Conservation (phyloP, 2,329 filamentous ascomycete species). For the Paecilomyces sp. region DNA sequence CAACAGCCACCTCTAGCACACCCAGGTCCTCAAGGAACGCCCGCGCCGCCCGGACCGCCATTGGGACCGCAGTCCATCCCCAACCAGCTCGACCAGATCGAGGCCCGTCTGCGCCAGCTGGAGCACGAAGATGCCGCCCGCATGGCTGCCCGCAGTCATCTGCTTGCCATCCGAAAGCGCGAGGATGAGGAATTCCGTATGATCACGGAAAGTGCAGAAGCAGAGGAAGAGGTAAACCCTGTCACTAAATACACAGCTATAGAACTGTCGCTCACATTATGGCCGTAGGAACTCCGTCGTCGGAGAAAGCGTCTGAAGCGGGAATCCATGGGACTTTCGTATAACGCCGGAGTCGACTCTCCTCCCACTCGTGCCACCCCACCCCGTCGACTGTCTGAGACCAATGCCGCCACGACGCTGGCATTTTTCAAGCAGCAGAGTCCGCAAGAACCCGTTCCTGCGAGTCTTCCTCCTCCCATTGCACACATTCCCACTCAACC, state of each 20-base stretch:
- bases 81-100: conserved; percentile 29
- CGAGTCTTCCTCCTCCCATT: conserved; percentile 11
- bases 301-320: conserved; percentile 33
- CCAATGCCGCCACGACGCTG: conserved; percentile 33
- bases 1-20: neutral
- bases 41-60: conserved; percentile 3
- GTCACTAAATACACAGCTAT: neutral
- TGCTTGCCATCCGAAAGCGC: conserved; percentile 30
- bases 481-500: conserved; percentile 5
- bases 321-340: conserved; percentile 33
- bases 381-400: conserved; percentile 32
- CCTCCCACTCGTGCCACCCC: conserved; percentile 31
- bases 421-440: conserved; percentile 36
- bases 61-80: conserved; percentile 15
- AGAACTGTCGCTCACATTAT: neutral
- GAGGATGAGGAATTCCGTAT: conserved; percentile 35
- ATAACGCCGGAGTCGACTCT: conserved; percentile 26
- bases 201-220: conserved; percentile 32
- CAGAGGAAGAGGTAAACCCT: conserved; percentile 32
- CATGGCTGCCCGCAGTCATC: conserved; percentile 28
- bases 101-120: conserved; percentile 29
- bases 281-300: conserved; percentile 27
- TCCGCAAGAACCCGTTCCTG: conserved; percentile 29
- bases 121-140: conserved; percentile 33
- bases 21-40: neutral